Conservation (phyloP, 192 early-diverging fungal species). For the Coemansia sp. region DNA sequence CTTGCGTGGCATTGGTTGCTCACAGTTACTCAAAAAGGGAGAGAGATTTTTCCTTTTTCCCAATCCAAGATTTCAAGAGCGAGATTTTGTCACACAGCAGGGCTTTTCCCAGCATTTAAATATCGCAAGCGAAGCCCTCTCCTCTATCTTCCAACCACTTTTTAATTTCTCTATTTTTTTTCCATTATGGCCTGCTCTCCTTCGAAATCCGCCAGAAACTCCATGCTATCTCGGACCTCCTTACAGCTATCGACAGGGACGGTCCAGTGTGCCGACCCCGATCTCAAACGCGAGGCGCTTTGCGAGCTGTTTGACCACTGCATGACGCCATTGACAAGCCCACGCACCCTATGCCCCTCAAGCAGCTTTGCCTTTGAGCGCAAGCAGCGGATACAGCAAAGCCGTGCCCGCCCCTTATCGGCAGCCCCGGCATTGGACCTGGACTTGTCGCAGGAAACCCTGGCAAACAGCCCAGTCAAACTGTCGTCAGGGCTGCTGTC, state of each 20-base stretch:
- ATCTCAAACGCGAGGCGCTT: slow-evolving; percentile 48
- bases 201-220: too few relatives aligned
- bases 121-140: too few relatives aligned
- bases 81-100: too few relatives aligned
- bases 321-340: slow-evolving; percentile 37
- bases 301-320: slow-evolving; percentile 56
- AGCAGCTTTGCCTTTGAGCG: not conserved
- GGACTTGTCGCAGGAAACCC: slow-evolving; percentile 4
- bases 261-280: slow-evolving; percentile 46
- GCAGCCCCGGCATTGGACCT: slow-evolving; percentile 35
- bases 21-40: too few relatives aligned
- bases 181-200: too few relatives aligned
- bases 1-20: too few relatives aligned
- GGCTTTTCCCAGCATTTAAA: too few relatives aligned
- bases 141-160: too few relatives aligned
- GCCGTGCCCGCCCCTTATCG: slow-evolving; percentile 39
- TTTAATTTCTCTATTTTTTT: too few relatives aligned
- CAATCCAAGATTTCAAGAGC: too few relatives aligned
- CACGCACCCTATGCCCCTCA: slow-evolving; percentile 7
- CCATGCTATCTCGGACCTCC: not conserved
- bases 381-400: not conserved
- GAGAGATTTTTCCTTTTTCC: too few relatives aligned
- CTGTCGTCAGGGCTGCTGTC: slow-evolving; percentile 20
- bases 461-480: not conserved
- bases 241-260: slow-evolving; percentile 8